Conservation (phyloP, 1,284 basidiomycete species). For the Naganishia cerealis region DNA sequence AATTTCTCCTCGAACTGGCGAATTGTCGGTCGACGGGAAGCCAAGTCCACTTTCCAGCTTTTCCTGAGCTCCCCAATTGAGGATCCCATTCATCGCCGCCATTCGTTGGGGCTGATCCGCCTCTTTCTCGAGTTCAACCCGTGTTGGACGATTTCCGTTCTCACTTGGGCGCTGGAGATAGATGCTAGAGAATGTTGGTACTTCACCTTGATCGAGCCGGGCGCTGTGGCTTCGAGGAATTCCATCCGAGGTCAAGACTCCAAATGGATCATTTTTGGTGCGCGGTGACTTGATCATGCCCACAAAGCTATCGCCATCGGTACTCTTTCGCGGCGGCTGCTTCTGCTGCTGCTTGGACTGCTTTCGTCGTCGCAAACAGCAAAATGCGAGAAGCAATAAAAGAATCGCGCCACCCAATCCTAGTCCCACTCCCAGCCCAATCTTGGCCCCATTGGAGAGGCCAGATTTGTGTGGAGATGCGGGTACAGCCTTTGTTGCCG, state of each 20-base stretch:
- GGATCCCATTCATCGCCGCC: slow-evolving; percentile 47
- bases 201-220: slow-evolving; percentile 38
- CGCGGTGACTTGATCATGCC: slow-evolving; percentile 40
- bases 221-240: slow-evolving; percentile 34
- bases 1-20: slow-evolving; percentile 44
- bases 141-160: slow-evolving; percentile 4
- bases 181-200: slow-evolving; percentile 43
- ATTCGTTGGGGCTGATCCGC: slow-evolving; percentile 40
- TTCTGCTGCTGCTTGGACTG: slow-evolving; percentile 32
- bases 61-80: slow-evolving; percentile 38
- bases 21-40: slow-evolving; percentile 34
- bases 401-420: slow-evolving; percentile 48
- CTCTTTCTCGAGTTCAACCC: slow-evolving; percentile 34
- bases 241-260: slow-evolving; percentile 14
- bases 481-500: slow-evolving; percentile 24
- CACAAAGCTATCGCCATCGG: slow-evolving; percentile 45
- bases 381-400: slow-evolving; percentile 47
- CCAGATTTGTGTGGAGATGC: slow-evolving; percentile 35
- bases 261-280: slow-evolving; percentile 41
- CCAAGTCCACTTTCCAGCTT: slow-evolving; percentile 34
- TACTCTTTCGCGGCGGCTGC: slow-evolving; percentile 37
- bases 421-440: slow-evolving; percentile 50
- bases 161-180: slow-evolving; percentile 34
- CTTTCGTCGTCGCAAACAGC: slow-evolving; percentile 44
- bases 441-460: slow-evolving; percentile 48